Conservation (phyloP, 139 green algal species). For the Chara braunii region DNA sequence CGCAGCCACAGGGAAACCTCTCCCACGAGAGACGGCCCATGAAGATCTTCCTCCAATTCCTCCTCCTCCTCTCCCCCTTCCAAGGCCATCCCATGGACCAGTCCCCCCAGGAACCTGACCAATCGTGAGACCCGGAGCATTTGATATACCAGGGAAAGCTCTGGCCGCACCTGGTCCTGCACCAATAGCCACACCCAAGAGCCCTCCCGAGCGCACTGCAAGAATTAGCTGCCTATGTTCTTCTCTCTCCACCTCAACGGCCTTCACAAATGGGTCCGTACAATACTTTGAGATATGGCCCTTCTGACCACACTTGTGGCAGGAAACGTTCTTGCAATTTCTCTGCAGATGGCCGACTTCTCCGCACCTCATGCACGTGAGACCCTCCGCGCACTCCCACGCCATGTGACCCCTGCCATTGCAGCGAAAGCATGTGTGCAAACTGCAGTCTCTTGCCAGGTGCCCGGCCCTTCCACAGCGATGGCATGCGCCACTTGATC, state of each 20-base stretch:
- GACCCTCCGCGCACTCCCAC: slow-evolving; percentile 23
- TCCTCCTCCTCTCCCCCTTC: too few species aligned
- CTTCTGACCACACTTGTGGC: slow-evolving; percentile 15
- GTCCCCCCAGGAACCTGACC: background rate
- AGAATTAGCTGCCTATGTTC: slow-evolving; percentile 6
- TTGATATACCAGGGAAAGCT: slow-evolving; percentile 4
- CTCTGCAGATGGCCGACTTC: slow-evolving; percentile 11
- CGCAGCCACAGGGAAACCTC: too few species aligned
- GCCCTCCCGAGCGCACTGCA: background rate
- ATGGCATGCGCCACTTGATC: slow-evolving; percentile 17
- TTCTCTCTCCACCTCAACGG: background rate
- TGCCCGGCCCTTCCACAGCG: slow-evolving; percentile 16
- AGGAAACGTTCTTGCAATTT: slow-evolving; percentile 19
- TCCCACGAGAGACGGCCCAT: too few species aligned
- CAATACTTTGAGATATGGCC: slow-evolving; percentile 34
- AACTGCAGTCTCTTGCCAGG: slow-evolving; percentile 16
- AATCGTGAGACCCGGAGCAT: slow-evolving; percentile 2
- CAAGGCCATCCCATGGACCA: background rate
- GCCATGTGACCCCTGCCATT: slow-evolving; percentile 32
- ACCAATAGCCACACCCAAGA: background rate
- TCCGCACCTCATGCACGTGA: slow-evolving; percentile 16
- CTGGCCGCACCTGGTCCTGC: background rate
- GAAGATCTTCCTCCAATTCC: too few species aligned
- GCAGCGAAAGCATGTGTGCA: slow-evolving; percentile 33
- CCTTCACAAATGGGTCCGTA: slow-evolving; percentile 17